These are phyloP conservation scores for Hirsutella rhossiliensis DNA, from an alignment of 2,329 filamentous ascomycete species.

Conservation along the genomic window DNA sequence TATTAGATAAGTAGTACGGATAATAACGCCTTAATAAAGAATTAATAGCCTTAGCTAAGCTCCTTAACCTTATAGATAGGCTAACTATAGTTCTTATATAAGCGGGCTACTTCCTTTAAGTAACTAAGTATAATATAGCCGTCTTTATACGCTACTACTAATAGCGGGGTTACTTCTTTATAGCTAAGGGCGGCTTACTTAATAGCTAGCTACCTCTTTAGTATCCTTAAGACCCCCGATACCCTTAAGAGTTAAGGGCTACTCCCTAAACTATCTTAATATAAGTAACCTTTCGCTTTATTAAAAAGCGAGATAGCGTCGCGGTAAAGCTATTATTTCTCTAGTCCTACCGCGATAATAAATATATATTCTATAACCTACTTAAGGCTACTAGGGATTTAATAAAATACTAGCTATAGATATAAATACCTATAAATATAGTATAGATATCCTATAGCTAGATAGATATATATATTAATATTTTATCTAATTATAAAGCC, in stretches of 20 bases:
- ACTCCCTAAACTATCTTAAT: not conserved
- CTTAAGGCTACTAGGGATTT: no score
- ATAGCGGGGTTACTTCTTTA: not conserved
- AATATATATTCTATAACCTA: no score
- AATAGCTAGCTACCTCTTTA: not conserved
- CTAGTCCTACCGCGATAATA: not conserved
- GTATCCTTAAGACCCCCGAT: not conserved
- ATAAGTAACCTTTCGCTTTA: not conserved
- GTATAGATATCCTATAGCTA: no score
- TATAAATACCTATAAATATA: no score
- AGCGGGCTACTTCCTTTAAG: not conserved
- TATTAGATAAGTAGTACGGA: not conserved
- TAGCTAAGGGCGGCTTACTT: not conserved
- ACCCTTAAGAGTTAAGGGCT: not conserved
- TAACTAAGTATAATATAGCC: not conserved
- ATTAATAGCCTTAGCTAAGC: not conserved
- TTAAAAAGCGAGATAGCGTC: not conserved
- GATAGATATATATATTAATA: no score
- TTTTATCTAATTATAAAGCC: no score
- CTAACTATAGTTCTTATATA: not conserved
- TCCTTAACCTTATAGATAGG: not conserved
- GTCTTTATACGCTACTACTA: not conserved
- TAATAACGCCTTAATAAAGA: not conserved
- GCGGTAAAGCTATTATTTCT: not conserved
- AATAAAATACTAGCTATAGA: no score